phyloP scores from a whole-genome alignment of 371 early-diverging fungal species.

The Mortierella sp. region DNA sequence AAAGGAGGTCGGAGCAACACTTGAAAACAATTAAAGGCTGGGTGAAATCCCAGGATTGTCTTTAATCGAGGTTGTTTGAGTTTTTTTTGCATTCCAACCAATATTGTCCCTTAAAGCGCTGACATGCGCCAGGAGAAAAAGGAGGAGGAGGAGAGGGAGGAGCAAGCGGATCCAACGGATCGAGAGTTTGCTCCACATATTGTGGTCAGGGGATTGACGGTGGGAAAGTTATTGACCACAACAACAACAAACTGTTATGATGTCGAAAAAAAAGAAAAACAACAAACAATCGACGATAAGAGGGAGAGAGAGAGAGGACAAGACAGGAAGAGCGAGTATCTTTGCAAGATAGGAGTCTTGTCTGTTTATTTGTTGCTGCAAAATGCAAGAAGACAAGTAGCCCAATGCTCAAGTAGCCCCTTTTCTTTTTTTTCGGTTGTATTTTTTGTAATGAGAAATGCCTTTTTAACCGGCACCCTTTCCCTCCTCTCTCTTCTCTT shows the following conservation, averaged over 20 bases:
- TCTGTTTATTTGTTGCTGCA: too few relatives aligned
- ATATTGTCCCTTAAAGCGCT: neutral
- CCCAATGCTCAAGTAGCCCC: constrained; percentile 6
- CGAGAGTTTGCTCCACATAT: neutral
- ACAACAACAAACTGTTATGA: neutral
- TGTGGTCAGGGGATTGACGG: neutral
- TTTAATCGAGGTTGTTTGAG: neutral
- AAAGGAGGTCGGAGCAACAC: neutral
- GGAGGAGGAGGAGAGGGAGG: neutral
- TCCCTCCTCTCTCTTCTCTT: neutral
- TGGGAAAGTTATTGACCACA: neutral
- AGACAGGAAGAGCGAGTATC: neutral
- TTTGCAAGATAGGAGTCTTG: too few relatives aligned
- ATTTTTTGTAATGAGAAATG: constrained; percentile 9
- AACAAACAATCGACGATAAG: neutral
- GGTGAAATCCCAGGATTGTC: neutral
- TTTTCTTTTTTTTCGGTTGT: neutral
- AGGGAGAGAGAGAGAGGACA: neutral
- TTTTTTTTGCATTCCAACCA: too few relatives aligned
- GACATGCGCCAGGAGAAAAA: constrained; percentile 2
- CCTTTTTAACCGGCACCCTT: neutral
- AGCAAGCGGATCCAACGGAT: neutral
- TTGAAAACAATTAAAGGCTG: neutral
- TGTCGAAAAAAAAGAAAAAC: neutral
- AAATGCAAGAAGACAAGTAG: neutral